phyloP scores from a whole-genome alignment of 2,329 filamentous ascomycete genomes.

The Xylariaceae sp. region DNA sequence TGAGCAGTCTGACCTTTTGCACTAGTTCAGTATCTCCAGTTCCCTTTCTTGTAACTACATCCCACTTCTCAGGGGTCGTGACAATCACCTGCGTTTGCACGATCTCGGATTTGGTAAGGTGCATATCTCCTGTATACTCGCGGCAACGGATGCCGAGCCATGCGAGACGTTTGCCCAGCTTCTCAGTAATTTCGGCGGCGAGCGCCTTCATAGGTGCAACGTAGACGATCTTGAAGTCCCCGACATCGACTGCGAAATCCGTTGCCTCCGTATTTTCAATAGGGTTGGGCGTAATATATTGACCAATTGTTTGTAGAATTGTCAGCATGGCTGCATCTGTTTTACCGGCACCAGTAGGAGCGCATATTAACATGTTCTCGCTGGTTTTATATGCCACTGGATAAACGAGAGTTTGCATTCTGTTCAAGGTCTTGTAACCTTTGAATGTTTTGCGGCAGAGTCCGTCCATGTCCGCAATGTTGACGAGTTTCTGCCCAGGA shows the following conservation, averaged over 20 bases:
- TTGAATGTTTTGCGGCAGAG: conserved; percentile 90
- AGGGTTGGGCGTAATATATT: conserved; percentile 81
- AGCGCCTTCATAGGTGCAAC: conserved; percentile 99
- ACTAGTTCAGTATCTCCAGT: conserved; percentile 97
- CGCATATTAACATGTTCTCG: conserved; percentile 98
- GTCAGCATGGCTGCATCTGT: conserved; percentile 98
- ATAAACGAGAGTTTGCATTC: conserved; percentile 97
- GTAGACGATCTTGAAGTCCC: conserved; percentile 98
- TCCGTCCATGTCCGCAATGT: conserved; percentile 82
- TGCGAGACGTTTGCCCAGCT: conserved; percentile 85
- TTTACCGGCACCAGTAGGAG: conserved; percentile 97
- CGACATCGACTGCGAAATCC: conserved; percentile 79
- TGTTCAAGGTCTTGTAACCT: conserved; percentile 89
- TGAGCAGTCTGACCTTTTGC: conserved; percentile 92
- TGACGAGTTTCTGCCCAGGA: conserved; percentile 72
- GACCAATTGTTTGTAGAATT: conserved; percentile 85
- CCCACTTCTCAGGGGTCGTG: conserved; percentile 99
- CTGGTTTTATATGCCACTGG: conserved; percentile 93
- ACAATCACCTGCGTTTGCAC: conserved; percentile 97
- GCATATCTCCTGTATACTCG: conserved; percentile 98
- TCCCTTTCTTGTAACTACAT: conserved; percentile 95
- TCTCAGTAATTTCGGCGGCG: conserved; percentile 93
- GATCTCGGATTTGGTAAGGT: conserved; percentile 95
- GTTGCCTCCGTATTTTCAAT: conserved; percentile 71
- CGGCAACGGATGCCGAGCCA: conserved; percentile 93